Evolutionary conservation across 768 basidiomycete species (phyloP), one percentile per base, ranked within the genome.

Genomic region (Cystobasidium tubakii): DNA sequence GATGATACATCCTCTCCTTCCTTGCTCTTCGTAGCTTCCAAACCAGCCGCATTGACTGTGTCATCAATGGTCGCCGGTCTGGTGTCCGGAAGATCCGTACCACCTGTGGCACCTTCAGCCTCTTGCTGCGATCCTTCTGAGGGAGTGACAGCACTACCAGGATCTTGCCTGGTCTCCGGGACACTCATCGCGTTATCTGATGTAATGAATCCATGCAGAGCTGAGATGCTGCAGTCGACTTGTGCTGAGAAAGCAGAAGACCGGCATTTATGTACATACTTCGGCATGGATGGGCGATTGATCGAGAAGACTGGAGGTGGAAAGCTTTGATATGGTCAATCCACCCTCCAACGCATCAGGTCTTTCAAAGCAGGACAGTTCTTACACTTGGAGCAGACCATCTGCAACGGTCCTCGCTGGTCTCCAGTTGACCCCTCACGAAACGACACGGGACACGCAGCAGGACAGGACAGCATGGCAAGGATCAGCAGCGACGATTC

Each of bases 401-500:
- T 39, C n/a, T 39, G 39, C 39, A 15, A 39, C 39, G 15, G 39
- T 39, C 7, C 39, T 39, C n/a, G n/a, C n/a, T n/a, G n/a, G n/a
- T n/a, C n/a, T 39, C 15, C 39, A 39, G 15, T 15, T 39, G 39
- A 6, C 39, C 6, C 46, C 3, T 50, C 21, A 3, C 4, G 3
- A 50, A 12, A 17, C 12, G 10, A 9, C 7, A 4, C 12, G 46
- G n/a, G n/a, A 50, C 15, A 9, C 46, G n/a, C 9, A 21, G 57
- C 2, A 31, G 57, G 34, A 39, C 43, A 42, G 17, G n/a, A 12
- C 13, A 67, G 50, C 9, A 67, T 67, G 66, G 44, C 66, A n/a
- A 50, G 10, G 31, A 36, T 67, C 42, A 50, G 46, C 46, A 23
- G 33, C 15, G 44, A 31, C 31, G 34, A 67, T 21, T 42, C 50